Evolutionary conservation across 2,329 filamentous ascomycete species (phyloP), one percentile per base, ranked within the genome.

Genomic region (Berkeleyomyces basicola): DNA sequence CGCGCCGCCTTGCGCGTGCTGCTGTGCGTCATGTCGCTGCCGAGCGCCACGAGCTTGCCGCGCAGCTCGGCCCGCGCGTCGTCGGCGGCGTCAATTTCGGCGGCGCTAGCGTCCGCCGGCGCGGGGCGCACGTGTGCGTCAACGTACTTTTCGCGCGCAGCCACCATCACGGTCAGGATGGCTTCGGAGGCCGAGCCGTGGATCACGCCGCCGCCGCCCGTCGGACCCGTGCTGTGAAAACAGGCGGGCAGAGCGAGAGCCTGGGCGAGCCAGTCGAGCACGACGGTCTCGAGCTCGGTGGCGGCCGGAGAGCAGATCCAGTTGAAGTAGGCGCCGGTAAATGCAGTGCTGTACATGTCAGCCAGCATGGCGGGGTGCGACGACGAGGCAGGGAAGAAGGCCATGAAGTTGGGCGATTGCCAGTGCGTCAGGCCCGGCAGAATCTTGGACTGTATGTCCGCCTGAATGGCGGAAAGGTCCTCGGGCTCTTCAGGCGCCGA

Each of bases 331-430:
- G 92, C 90, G 14, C 88, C 88, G 10, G 85, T 93, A 74, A 96
- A 91, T 5, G 90, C 87, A 4, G 88, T 85, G 51, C 84, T 89
- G 77, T 96, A 97, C 77, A 97, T 84, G 74, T 97, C 92, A 23
- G 90, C 92, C 9, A 97, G 80, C 72, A 96, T 92, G 37, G 85
- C 82, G 0, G 92, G 90, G 71, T 86, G 96, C 43, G 86, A 88
- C 61, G 85, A 84, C 33, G 83, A 84, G 59, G 89, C 89, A 0
- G 92, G 88, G 74, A 93, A 97, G 78, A 95, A 97, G 53, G 92
- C 92, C 82, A 96, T 89, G 79, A 96, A 97, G 70, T 92, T 90
- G 14, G 90, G 92, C 2, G 85, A 89, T 71, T 95, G 86, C 90
- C 92, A 97, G 74, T 96, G 92, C 0, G 92, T 96, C 62, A 97